Evolutionary conservation across 2,329 filamentous ascomycete genomes (phyloP).

Genomic region (Alternaria conjuncta): DNA sequence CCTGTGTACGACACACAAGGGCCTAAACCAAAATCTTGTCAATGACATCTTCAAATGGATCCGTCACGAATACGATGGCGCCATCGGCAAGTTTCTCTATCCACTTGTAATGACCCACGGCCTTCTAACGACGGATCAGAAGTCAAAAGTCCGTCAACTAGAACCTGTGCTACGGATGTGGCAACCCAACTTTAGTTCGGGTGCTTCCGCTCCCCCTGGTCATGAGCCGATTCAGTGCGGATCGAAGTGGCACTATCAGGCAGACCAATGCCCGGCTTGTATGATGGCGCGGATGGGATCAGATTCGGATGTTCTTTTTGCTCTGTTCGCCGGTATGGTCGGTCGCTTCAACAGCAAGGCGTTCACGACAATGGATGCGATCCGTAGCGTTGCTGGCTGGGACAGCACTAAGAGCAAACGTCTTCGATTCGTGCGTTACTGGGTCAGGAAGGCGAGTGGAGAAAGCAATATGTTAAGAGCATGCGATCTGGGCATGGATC

Average conservation of each 20-base stretch:
- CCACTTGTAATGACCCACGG: conserved; percentile 29
- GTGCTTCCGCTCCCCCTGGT: conserved; percentile 20
- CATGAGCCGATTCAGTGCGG: conserved; percentile 21
- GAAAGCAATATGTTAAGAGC: conserved; percentile 18
- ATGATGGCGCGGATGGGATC: conserved; percentile 39
- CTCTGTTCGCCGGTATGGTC: conserved; percentile 37
- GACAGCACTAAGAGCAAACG: conserved; percentile 25
- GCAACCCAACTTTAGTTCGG: conserved; percentile 20
- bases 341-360: conserved; percentile 16
- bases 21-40: conserved; percentile 26
- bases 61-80: conserved; percentile 28
- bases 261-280: conserved; percentile 36
- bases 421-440: conserved; percentile 33
- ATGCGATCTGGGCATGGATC: conserved; percentile 27
- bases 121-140: conserved; percentile 21
- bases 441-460: conserved; percentile 24
- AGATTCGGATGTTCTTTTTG: conserved; percentile 28
- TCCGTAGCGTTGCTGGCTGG: conserved; percentile 8
- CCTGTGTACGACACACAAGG: conserved; percentile 35
- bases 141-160: conserved; percentile 28
- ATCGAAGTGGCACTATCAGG: conserved; percentile 29
- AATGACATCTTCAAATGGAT: conserved; percentile 32
- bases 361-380: not conserved
- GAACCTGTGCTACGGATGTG: conserved; percentile 41
- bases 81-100: conserved; percentile 33